Evolutionary conservation across 805 yeast species (phyloP).

Genomic region (Yarrowia osloensis): DNA sequence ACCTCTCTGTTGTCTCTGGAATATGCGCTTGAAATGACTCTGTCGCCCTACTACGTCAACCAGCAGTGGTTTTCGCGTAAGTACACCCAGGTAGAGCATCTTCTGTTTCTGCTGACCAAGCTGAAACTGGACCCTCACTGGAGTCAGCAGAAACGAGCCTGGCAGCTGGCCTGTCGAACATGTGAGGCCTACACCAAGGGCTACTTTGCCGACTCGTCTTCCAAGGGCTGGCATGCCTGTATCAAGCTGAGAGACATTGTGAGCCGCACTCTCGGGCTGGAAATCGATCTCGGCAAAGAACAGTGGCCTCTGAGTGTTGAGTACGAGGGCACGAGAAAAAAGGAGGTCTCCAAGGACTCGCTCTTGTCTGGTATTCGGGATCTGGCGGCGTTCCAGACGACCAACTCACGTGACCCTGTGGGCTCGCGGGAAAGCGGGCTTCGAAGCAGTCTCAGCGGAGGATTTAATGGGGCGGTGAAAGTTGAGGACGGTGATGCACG

Average conservation of each 20-base stretch:
- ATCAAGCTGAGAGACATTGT: slow-evolving; percentile 22
- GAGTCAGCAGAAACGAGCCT: slow-evolving; percentile 17
- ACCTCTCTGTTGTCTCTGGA: slow-evolving; percentile 13
- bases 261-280: slow-evolving; percentile 2
- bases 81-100: slow-evolving; percentile 16
- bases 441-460: neutral
- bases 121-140: slow-evolving; percentile 12
- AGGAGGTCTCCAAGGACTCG: neutral
- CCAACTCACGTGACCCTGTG: neutral
- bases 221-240: slow-evolving; percentile 29
- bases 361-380: neutral
- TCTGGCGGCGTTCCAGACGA: neutral
- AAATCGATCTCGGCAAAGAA: slow-evolving; percentile 4
- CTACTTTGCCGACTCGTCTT: slow-evolving; percentile 21
- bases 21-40: slow-evolving; percentile 16
- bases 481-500: neutral
- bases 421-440: neutral
- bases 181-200: slow-evolving; percentile 28
- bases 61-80: slow-evolving; percentile 24
- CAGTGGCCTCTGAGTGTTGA: slow-evolving; percentile 10
- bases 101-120: slow-evolving; percentile 11
- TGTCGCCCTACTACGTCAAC: slow-evolving; percentile 5
- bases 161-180: slow-evolving; percentile 20
- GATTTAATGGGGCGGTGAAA: neutral
- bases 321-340: neutral